phyloP scores from a whole-genome alignment of 208 protist species.

The Crithidia thermophila region DNA sequence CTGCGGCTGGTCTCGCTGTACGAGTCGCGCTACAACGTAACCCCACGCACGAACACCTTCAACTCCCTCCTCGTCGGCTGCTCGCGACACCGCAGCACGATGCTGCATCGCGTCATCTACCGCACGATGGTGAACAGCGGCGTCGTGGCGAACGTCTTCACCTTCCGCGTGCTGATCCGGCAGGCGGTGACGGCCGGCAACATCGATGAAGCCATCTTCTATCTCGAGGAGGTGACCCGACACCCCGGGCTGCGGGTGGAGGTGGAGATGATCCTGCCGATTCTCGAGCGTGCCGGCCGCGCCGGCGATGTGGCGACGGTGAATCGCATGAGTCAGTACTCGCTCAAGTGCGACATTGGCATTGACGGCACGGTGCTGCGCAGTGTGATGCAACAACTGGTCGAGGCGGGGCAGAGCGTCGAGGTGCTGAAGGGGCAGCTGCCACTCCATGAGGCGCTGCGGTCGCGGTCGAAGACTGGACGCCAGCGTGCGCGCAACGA shows the following conservation, averaged over 20 bases:
- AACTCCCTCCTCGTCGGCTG: constrained; percentile 72
- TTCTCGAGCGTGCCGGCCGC: constrained; percentile 77
- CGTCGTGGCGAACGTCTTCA: constrained; percentile 70
- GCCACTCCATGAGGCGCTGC: constrained; percentile 82
- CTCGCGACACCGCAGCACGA: constrained; percentile 39
- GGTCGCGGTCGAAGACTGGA: constrained; percentile 74
- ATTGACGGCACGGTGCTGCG: constrained; percentile 75
- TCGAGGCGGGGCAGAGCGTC: constrained; percentile 71
- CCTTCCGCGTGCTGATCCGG: constrained; percentile 82
- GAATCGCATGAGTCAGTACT: constrained; percentile 72
- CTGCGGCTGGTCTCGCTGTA: constrained; percentile 68
- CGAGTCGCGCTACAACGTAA: constrained; percentile 54
- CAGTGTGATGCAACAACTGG: constrained; percentile 64
- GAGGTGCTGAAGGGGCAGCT: constrained; percentile 74
- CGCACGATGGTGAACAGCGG: constrained; percentile 58
- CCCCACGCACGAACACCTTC: constrained; percentile 73
- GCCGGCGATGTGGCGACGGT: constrained; percentile 81
- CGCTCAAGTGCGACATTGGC: constrained; percentile 85
- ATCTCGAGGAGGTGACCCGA: constrained; percentile 64
- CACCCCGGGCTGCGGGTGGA: constrained; percentile 76
- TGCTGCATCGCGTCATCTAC: constrained; percentile 70
- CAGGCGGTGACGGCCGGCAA: constrained; percentile 70
- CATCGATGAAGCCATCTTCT: constrained; percentile 83
- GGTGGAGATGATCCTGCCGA: constrained; percentile 89
- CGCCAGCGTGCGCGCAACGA: constrained; percentile 69